Evolutionary conservation across 495 filamentous ascomycete genomes (phyloP), one percentile per base, ranked within the genome.

Genomic region (Aspergillus heteromorphus): DNA sequence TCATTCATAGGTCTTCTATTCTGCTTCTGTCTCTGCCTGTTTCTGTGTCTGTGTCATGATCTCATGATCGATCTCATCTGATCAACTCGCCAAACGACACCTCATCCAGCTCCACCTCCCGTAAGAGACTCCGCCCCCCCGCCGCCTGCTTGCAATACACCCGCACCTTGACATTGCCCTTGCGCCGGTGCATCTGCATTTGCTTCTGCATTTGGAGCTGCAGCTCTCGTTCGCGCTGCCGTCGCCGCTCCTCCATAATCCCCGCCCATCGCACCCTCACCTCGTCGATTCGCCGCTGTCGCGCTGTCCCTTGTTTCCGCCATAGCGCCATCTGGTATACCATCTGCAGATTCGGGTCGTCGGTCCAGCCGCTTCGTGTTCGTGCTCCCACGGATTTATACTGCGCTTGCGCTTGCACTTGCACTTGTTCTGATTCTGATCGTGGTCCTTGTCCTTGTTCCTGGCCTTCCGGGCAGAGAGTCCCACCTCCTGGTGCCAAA

Each of bases 231-330:
- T 40, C 5, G 8, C 68, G 51, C 45, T 71, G 62, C 40, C 55
- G 56, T 11, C 50, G 45, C 23, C 66, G 21, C 47, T 69, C 66
- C 21, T 60, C 57, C 61, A 65, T 67, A 29, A 71, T 67, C 27
- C 49, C 11, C 21, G 54, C 57, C 68, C 68, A 71, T 23, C 40
- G 49, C 1, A 50, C 57, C 38, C 64, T 45, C 11, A 48, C 59
- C 30, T 59, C 58, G 3, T 49, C 34, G 7, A 67, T 21, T 0
- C 54, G 56, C 48, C 51, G 55, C 42, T 56, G 55, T 11, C 68
- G 48, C 10, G 1, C 23, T 18, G n/a, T 23, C 57, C 57, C 63
- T 2, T 40, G 21, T n/a, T 51, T 48, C 34, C 59, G 62, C 68
- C 68, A 71, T 20, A 65, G 27, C 0, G 56, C 48, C 2, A 49